Conservation (phyloP, 345 rosid genomes). For the Salix suchowensis region DNA sequence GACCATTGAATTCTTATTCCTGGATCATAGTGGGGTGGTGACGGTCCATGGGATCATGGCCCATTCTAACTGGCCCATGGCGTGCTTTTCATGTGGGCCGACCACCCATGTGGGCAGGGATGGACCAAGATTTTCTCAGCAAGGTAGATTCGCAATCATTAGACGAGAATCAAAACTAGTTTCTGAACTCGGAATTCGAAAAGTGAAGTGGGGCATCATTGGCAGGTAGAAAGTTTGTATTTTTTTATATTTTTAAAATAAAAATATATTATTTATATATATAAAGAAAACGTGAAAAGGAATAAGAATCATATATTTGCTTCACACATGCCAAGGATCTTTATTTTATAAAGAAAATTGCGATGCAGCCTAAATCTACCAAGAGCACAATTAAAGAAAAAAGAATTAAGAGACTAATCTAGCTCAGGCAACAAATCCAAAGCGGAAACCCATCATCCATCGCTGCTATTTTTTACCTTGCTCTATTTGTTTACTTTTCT, state of each 20-base stretch:
- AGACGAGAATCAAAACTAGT: not conserved
- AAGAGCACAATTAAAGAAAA: no score
- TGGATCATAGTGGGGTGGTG: not conserved
- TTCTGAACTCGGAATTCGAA: not conserved
- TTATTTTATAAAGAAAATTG: no score
- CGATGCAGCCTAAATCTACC: no score
- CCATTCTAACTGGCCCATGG: not conserved
- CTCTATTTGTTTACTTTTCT: conserved; percentile 28
- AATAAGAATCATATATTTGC: no score
- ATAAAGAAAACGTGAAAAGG: no score
- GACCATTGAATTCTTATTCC: not conserved
- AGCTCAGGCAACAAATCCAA: no score
- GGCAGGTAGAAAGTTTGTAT: not conserved
- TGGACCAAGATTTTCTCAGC: not conserved
- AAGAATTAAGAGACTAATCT: no score
- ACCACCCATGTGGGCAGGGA: not conserved
- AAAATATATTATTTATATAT: no score
- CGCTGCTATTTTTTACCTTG: not conserved
- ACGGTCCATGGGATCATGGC: conserved; percentile 2
- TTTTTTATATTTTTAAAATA: no score
- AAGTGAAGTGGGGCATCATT: not conserved
- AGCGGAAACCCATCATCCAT: not conserved
- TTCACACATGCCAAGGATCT: no score
- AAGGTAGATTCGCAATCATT: not conserved
- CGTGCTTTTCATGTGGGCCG: not conserved